Evolutionary conservation across 805 yeast species (phyloP), one percentile per base, ranked within the genome.

Genomic region (Ogataea glucozyma): DNA sequence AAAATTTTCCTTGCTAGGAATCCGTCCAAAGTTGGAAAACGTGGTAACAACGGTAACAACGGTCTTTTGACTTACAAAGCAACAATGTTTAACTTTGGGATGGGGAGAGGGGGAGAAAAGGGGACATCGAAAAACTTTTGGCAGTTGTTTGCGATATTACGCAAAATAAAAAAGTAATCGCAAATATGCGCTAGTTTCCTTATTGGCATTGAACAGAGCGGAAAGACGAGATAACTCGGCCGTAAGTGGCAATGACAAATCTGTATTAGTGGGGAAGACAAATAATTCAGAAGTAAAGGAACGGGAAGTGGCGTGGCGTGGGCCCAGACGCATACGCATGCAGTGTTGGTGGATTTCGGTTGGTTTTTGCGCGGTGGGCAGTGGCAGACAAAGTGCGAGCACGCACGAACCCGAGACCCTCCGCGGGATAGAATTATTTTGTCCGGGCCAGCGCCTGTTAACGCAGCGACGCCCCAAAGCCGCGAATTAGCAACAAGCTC

Each of bases 11-110:
- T 26, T 26, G 13, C 16, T 26, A 19, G 4, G 26, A 14, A 21
- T 12, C 14, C 17, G 17, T 18, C 21, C n/a, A n/a, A n/a, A n/a
- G n/a, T n/a, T 23, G 21, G 12, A n/a, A 22, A 23, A 34, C 38
- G 38, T 34, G 38, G 38, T 34, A 34, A 34, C 38, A 34, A 34
- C 38, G 37, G 37, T 33, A 22, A 23, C 27, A 34, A 34, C 38
- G 38, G 14, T 34, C 22, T 23, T 34, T 34, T 34, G 29, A 16
- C 13, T 18, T 13, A 14, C 16, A 13, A 23, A 20, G 14, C 18
- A 12, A 19, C 12, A 6, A 13, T 9, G n/a, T 23, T 12, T 12
- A 34, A 34, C 14, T 34, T 23, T 17, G 30, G 22, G 16, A 6
- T 4, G 13, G 13, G 16, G 31, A n/a, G 38, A 24, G 30, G 38